A percentile compares a stretch with the other conserved stretches of the same genome.
phyloP scores from a whole-genome alignment of 805 yeast genomes.

The Maudiozyma pseudohumilis region DNA sequence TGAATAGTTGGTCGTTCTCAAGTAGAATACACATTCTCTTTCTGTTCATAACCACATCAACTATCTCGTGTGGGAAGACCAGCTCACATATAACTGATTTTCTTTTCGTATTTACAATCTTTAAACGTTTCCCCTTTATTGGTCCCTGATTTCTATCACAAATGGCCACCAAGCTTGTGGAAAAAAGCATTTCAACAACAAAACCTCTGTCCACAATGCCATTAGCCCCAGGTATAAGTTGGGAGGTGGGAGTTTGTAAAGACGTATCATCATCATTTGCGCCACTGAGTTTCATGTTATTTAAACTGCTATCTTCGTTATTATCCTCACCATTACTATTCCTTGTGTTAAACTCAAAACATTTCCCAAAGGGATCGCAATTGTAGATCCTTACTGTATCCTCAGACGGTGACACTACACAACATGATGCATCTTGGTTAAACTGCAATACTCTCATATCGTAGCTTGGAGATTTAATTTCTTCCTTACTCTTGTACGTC shows the following conservation, averaged over 20 bases:
- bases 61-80: conserved; percentile 68
- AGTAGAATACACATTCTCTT: conserved; percentile 70
- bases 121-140: conserved; percentile 50
- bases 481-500: too few relatives aligned
- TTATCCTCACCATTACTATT: conserved; percentile 3
- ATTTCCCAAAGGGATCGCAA: conserved; percentile 79
- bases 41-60: conserved; percentile 69
- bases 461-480: too few relatives aligned
- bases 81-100: conserved; percentile 73
- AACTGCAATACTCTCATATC: conserved; percentile 49
- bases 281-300: background rate
- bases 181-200: conserved; percentile 80
- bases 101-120: conserved; percentile 63
- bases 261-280: background rate
- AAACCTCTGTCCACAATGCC: conserved; percentile 6
- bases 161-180: conserved; percentile 76
- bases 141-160: conserved; percentile 64
- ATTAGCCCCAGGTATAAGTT: background rate
- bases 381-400: conserved; percentile 65
- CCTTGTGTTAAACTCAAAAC: conserved; percentile 38
- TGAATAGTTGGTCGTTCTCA: conserved; percentile 62
- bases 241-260: background rate
- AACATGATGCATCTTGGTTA: conserved; percentile 76
- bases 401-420: conserved; percentile 66
- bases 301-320: background rate